phyloP scores from a whole-genome alignment of 352 stramenopile species.

The Globisporangium cystogenes region DNA sequence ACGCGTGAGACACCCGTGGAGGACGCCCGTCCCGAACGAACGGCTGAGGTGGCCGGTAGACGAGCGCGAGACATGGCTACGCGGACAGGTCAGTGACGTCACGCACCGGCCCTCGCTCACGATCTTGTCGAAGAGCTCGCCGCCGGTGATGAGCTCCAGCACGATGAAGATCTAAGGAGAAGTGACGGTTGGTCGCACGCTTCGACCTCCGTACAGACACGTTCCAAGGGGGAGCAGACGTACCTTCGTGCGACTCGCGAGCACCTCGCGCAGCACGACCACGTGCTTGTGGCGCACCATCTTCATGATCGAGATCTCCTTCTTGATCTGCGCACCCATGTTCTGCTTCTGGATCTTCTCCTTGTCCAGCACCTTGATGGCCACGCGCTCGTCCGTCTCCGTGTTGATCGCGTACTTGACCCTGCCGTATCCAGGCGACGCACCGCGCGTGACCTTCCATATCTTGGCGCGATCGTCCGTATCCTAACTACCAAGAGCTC shows the following conservation, averaged over 20 bases:
- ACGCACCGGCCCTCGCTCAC: conserved; percentile 86
- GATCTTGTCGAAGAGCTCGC: conserved; percentile 96
- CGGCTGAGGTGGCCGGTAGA: too few relatives aligned
- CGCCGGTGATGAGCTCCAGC: conserved; percentile 88
- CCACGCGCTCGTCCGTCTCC: conserved; percentile 93
- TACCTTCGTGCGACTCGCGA: conserved; percentile 95
- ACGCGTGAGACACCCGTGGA: conserved; percentile 10
- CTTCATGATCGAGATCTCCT: conserved; percentile 99
- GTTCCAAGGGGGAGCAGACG: not conserved
- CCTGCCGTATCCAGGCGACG: conserved; percentile 20
- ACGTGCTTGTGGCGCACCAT: conserved; percentile 90
- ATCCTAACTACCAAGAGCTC: too few relatives aligned
- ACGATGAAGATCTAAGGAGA: conserved; percentile 98
- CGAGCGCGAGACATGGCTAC: not conserved
- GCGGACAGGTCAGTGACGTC: not conserved
- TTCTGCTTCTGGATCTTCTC: conserved; percentile 98
- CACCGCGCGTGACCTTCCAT: not conserved
- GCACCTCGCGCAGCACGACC: conserved; percentile 85
- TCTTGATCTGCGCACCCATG: conserved; percentile 97
- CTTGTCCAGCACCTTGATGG: conserved; percentile 98
- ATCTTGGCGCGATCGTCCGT: not conserved
- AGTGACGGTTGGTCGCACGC: too few relatives aligned
- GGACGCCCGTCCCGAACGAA: not conserved
- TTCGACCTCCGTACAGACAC: too few relatives aligned
- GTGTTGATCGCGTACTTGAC: conserved; percentile 95